Evolutionary conservation across 148 eudicot species (phyloP), one percentile per base, ranked within the genome.

Genomic region (Nepenthes gracilis): DNA sequence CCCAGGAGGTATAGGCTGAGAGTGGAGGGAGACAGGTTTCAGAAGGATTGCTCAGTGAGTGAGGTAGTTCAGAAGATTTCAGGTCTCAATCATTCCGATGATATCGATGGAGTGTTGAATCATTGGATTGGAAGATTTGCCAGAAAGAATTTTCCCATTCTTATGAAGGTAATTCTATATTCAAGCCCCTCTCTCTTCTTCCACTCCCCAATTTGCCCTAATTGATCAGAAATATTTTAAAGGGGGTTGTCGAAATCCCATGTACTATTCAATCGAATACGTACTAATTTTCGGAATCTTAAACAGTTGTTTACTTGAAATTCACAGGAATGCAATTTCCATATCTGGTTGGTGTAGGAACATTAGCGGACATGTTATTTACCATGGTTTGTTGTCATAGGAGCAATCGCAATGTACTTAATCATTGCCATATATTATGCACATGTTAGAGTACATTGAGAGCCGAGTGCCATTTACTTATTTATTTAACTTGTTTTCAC

Each of bases 61-160:
- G 83, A 92, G 57, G 75, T 92, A 55, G 93, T 82, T 60, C 70
- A 64, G 34, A 85, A 72, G 71, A 69, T 92, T 36, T 55, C 72
- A 65, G 66, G 48, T 37, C 73, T 77, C 33, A 57, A 69, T 6
- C 66, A 59, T n/a, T 63, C 71, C 70, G 85, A 82, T 36, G 94
- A 85, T 58, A 69, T 92, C 55, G 77, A 92, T 0, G 84, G 83
- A 9, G 67, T 92, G 63, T 74, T 92, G 59, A 92, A 92, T 71
- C 75, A 75, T 14, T 92, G 98, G 98, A 85, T 84, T 60, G 96
- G 98, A 2, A 70, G 96, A 55, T 92, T 92, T 64, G 72, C 94
- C 59, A 72, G 84, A 50, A 92, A 88, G 81, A 92, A 92, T 58
- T 88, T 73, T 34, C 83, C 94, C 14, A 33, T 85, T 72, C 86